Base-by-base conservation (phyloP, 164 flowering plant genomes). In the Sextonia rubra region DNA sequence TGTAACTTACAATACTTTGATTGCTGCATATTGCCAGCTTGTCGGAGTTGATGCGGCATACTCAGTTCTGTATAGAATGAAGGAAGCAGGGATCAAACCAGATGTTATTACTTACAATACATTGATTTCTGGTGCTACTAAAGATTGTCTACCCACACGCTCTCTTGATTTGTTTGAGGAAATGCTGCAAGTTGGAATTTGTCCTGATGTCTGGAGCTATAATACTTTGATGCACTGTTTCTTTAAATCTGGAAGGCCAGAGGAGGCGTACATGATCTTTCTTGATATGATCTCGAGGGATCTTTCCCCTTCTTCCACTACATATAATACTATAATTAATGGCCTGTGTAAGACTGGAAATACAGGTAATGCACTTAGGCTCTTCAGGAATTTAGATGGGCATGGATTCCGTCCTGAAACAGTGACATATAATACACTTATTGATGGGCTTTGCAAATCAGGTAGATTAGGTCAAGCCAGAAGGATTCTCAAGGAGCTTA, bases 161-260 rank as follows among this genome's bases (percentile, higher is more conserved):
- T 68, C 82, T 44, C 73, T 88, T 3, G 82, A 87, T 29, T 69
- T 95, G 78, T 87, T 90, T 66, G 88, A 86, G 2, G 96, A 91
- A 81, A 95, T 95, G 99, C 77, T 78, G 55, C 79, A 80, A 37
- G 62, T 4, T 64, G 91, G 91, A 60, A 83, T 95, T 27, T 5
- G 0, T 29, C 99, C 96, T 26, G 87, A 93, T 83, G 25, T 83
- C 6, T 90, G 99, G 92, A 93, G 89, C 76, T 93, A 86, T 66
- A 95, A 90, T 37, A 83, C 81, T 24, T 79, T 93, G 84, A 91
- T 93, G 87, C 86, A 93, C 73, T 87, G 92, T 70, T 84, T 83
- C 73, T 91, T 91, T 76, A 86, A 80, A 74, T 71, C 74, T 47
- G 93, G 94, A 58, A 82, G 73, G 71, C 89, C 89, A 0, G 92